Base-by-base conservation (phyloP, 2,329 filamentous ascomycete species). In the Didymella keratinophila region DNA sequence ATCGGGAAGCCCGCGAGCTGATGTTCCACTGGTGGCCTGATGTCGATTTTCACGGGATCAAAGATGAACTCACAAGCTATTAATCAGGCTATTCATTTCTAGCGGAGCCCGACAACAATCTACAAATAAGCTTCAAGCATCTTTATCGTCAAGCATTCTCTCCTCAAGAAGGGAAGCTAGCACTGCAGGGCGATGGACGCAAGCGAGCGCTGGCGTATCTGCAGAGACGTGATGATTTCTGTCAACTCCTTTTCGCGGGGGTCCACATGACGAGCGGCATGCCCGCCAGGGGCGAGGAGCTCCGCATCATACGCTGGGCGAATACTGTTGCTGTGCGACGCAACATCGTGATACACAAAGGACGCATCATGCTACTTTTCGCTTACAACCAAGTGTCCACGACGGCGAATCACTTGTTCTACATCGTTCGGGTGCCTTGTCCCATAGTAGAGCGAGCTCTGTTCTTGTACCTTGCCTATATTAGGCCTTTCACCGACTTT, bases 361-460 rank as follows among this genome's bases (percentile, higher is more conserved):
- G 49, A 11, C 20, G 30, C n/a, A 44, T 44, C 21, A 32, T 43
- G 41, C 49, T 52, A 52, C 12, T 52, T 20, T 52, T 52, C 18
- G 21, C 27, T 5, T 52, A 52, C n/a, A 52, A 52, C 41, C 34
- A 54, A 58, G 46, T 32, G 30, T 41, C 30, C 28, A 10, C 28
- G 47, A 56, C 30, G 11, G 32, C 20, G 18, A 52, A 44, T 21
- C 28, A 52, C 11, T 44, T 30, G 27, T 56, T 56, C 36, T 56
- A 28, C 21, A 28, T 51, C 46, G 53, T 56, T 56, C 39, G 37
- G 18, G 52, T 56, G 36, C 52, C 45, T 21, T 56, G 52, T 21
- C 9, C 52, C 14, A n/a, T 20, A 20, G 45, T 56, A n/a, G 28
- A 56, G 30, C 43, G 39, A 21, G 25, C 28, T 30, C 10, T 30